These are phyloP conservation scores for Inonotus hispidus DNA, from an alignment of 1,284 basidiomycete species.

Conservation along the genomic window DNA sequence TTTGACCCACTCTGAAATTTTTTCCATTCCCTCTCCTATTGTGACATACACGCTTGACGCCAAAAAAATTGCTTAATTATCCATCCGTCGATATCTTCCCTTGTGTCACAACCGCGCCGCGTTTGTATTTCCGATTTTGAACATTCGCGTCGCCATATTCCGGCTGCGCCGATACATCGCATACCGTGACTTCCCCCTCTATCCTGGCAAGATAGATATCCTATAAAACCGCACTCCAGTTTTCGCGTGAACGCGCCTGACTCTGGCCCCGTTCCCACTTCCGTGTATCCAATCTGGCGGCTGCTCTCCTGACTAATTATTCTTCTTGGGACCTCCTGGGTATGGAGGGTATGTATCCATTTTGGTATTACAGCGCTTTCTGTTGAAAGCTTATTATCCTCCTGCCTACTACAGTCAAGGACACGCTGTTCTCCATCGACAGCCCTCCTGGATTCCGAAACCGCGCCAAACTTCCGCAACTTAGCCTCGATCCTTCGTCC, in stretches of 20 bases:
- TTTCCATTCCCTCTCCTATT: not conserved
- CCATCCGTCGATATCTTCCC: not conserved
- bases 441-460: slow-evolving; percentile 12
- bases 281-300: slow-evolving; percentile 25
- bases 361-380: slow-evolving; percentile 11
- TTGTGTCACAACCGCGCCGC: slow-evolving; percentile 1
- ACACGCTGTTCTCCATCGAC: slow-evolving; percentile 18
- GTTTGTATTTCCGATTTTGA: slow-evolving; percentile 3
- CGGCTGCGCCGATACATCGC: slow-evolving; percentile 17
- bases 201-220: slow-evolving; percentile 5
- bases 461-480: slow-evolving; percentile 17
- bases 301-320: slow-evolving; percentile 22
- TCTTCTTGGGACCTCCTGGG: slow-evolving; percentile 27
- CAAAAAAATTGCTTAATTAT: slow-evolving; percentile 8
- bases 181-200: not conserved
- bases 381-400: slow-evolving; percentile 7
- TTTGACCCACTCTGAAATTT: slow-evolving; percentile 8
- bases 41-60: slow-evolving; percentile 14
- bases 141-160: slow-evolving; percentile 9
- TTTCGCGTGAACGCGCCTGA: slow-evolving; percentile 16
- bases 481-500: slow-evolving; percentile 14
- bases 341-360: slow-evolving; percentile 26
- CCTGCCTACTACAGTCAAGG: slow-evolving; percentile 23
- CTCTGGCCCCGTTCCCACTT: slow-evolving; percentile 10
- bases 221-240: slow-evolving; percentile 1